Evolutionary conservation across 2,329 filamentous ascomycete genomes (phyloP).

Genomic region (Basipetospora chlamydospora): DNA sequence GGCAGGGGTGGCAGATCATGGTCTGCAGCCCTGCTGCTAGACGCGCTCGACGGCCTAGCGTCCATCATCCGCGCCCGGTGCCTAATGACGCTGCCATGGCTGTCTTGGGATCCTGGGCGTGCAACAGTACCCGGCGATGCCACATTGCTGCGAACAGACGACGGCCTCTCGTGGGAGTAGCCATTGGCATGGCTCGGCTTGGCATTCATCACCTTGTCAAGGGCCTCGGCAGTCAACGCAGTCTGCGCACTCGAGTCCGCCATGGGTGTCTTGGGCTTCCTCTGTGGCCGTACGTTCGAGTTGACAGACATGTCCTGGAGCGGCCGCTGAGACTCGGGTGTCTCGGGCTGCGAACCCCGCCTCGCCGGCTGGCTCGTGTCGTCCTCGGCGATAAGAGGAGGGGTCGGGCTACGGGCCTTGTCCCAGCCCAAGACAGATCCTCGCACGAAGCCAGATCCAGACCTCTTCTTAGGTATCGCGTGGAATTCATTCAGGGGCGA

Average conservation of each 20-base stretch:
- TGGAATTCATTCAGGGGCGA: conserved; percentile 15
- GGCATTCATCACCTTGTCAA: conserved; percentile 58
- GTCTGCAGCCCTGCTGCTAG: conserved; percentile 40
- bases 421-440: conserved; percentile 18
- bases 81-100: conserved; percentile 27
- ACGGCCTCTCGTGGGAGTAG: conserved; percentile 19
- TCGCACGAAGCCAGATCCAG: conserved; percentile 8
- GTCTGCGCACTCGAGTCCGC: conserved; percentile 53
- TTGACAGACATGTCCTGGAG: conserved; percentile 52
- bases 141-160: conserved; percentile 20
- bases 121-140: conserved; percentile 27
- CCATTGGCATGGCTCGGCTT: conserved; percentile 21
- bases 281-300: conserved; percentile 23
- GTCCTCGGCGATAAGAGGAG: conserved; percentile 45
- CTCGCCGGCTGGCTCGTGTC: conserved; percentile 41
- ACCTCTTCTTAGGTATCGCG: conserved; percentile 9
- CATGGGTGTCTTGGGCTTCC: conserved; percentile 16
- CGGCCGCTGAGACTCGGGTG: conserved; percentile 40
- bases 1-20: conserved; percentile 57
- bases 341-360: conserved; percentile 24
- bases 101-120: conserved; percentile 32
- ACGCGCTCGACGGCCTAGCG: conserved; percentile 56
- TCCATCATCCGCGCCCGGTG: conserved; percentile 23
- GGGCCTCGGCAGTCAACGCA: conserved; percentile 63
- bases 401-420: conserved; percentile 1